A percentile compares a stretch with the other conserved stretches of the same genome.
These are phyloP conservation scores for Cyclotella sp. DNA, from an alignment of 108 stramenopile species.

Conservation along the genomic window DNA sequence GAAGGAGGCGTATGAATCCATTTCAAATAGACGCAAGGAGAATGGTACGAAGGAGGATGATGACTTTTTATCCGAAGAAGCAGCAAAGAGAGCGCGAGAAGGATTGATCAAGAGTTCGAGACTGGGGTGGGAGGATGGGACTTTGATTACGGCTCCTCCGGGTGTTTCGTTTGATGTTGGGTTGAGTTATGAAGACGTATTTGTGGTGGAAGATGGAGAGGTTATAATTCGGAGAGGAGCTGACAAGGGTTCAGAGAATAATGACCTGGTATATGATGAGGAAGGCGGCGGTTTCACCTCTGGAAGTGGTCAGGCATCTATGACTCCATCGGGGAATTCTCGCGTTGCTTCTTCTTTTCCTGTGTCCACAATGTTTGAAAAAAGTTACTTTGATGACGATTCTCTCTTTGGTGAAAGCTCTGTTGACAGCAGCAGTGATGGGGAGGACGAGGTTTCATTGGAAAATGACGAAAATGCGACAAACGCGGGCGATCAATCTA, in stretches of 20 bases:
- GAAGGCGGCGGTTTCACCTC: constrained; percentile 3
- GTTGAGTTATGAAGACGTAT: constrained; percentile 69
- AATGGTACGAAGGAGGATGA: constrained; percentile 15
- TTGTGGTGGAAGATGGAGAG: constrained; percentile 41
- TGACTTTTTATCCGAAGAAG: constrained; percentile 57
- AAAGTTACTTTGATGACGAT: constrained; percentile 81
- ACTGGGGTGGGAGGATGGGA: constrained; percentile 70
- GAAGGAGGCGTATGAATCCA: constrained; percentile 2
- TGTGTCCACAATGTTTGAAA: constrained; percentile 47
- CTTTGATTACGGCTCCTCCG: constrained; percentile 73
- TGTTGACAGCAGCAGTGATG: constrained; percentile 36
- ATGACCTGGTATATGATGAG: not conserved
- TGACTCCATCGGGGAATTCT: not conserved
- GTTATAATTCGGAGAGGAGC: constrained; percentile 11
- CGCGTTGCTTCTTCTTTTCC: constrained; percentile 1
- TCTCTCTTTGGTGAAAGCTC: constrained; percentile 78
- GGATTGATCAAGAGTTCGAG: constrained; percentile 64
- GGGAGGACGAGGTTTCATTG: constrained; percentile 18
- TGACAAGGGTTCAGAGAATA: constrained; percentile 5
- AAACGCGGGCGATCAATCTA: constrained; percentile 4
- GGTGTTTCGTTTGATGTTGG: constrained; percentile 72
- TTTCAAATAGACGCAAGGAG: not conserved
- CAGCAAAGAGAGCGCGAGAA: constrained; percentile 50
- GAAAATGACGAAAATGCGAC: constrained; percentile 26
- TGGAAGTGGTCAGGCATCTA: not conserved